phyloP scores from a whole-genome alignment of 495 filamentous ascomycete species.

The Tuber melanosporum region DNA sequence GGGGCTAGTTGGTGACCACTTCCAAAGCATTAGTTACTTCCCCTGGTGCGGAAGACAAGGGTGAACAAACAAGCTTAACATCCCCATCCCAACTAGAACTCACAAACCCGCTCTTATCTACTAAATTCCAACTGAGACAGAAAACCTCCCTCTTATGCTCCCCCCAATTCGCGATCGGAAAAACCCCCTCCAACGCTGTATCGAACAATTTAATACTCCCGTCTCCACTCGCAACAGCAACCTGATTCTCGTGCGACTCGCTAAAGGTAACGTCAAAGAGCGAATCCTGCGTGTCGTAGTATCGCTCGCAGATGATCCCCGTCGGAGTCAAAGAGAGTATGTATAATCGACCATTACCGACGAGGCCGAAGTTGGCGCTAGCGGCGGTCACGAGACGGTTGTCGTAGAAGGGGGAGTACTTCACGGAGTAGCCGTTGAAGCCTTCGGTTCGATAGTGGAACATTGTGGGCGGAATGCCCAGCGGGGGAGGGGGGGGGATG shows the following conservation, averaged over 20 bases:
- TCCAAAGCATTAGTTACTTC: constrained; percentile 5
- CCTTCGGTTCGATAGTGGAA: constrained; percentile 87
- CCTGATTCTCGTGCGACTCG: constrained; percentile 88
- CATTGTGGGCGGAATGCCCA: constrained; percentile 52
- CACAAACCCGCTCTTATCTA: constrained; percentile 82
- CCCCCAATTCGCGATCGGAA: constrained; percentile 78
- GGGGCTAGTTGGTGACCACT: constrained; percentile 70
- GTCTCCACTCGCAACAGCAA: constrained; percentile 79
- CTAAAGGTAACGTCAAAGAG: constrained; percentile 93
- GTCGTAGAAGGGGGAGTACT: constrained; percentile 97
- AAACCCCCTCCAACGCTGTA: constrained; percentile 58
- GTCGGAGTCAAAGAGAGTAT: constrained; percentile 70
- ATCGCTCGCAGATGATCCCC: constrained; percentile 77
- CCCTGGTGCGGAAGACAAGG: background rate
- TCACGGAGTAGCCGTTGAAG: constrained; percentile 89
- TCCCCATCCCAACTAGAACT: constrained; percentile 91
- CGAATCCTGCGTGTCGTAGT: constrained; percentile 93
- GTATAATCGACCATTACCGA: constrained; percentile 87
- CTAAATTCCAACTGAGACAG: constrained; percentile 82
- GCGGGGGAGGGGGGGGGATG: background rate
- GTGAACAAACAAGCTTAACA: constrained; percentile 63
- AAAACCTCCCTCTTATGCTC: constrained; percentile 91
- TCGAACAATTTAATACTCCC: constrained; percentile 94
- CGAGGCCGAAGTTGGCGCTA: constrained; percentile 88
- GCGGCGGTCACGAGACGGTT: constrained; percentile 80